A percentile compares a stretch with the other conserved stretches of the same genome.
phyloP scores from a whole-genome alignment of 148 eudicot species.

The Cornus suecica region DNA sequence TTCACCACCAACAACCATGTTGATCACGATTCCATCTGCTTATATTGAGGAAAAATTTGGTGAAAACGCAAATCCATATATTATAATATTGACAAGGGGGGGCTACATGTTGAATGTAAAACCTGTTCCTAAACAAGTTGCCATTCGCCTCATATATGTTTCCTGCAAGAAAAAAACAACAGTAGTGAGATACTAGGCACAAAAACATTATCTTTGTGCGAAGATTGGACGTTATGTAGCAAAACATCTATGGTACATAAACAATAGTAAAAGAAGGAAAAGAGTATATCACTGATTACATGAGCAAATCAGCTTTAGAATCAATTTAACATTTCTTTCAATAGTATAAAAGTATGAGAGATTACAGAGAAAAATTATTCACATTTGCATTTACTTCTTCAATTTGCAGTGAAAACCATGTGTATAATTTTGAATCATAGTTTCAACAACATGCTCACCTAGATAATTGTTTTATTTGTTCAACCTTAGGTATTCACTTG shows the following conservation, averaged over 20 bases:
- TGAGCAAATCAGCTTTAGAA: too few relatives aligned
- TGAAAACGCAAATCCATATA: not conserved
- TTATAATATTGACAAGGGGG: not conserved
- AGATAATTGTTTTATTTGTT: not conserved
- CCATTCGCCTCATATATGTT: constrained; percentile 67
- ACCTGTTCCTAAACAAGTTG: constrained; percentile 87
- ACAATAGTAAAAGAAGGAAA: too few relatives aligned
- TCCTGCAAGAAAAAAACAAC: constrained; percentile 48
- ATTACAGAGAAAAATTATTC: too few relatives aligned
- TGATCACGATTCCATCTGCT: constrained; percentile 82
- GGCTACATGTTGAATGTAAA: constrained; percentile 2
- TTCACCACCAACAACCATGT: constrained; percentile 94
- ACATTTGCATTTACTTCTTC: too few relatives aligned
- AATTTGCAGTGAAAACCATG: not conserved
- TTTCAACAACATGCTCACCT: not conserved
- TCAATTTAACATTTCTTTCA: too few relatives aligned
- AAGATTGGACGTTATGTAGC: too few relatives aligned
- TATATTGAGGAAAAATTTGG: constrained; percentile 4
- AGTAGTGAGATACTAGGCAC: not conserved
- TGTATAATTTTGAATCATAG: not conserved
- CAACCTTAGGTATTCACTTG: not conserved
- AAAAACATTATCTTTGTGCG: not conserved
- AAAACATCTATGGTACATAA: too few relatives aligned
- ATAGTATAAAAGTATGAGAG: too few relatives aligned
- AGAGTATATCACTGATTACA: too few relatives aligned